Percentiles rank a stretch among this genome's conserved stretches.
phyloP scores from a whole-genome alignment of 1,139 yeast genomes.

The Geotrichum bryndzae region DNA sequence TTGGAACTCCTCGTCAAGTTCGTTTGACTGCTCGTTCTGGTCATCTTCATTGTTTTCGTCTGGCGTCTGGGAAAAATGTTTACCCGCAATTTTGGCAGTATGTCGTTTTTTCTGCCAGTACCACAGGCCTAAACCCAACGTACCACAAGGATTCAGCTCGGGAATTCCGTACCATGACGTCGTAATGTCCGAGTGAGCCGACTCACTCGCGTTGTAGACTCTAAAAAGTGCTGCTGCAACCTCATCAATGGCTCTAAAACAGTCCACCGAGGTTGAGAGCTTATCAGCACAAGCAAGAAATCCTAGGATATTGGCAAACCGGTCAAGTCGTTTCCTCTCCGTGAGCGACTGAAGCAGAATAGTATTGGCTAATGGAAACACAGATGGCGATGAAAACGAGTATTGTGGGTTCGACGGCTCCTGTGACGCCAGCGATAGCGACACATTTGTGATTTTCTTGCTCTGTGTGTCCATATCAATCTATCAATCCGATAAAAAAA shows the following conservation, averaged over 20 bases:
- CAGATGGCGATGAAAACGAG: conserved; percentile 28
- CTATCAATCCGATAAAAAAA: conserved; percentile 6
- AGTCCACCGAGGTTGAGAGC: conserved; percentile 31
- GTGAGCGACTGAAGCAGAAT: conserved; percentile 27
- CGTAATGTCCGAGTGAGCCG: conserved; percentile 5
- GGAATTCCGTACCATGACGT: conserved; percentile 29
- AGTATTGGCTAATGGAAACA: conserved; percentile 26
- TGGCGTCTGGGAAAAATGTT: not conserved
- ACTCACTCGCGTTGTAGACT: conserved; percentile 19
- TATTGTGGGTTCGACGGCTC: conserved; percentile 24
- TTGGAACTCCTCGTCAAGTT: conserved; percentile 3
- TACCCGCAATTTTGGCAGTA: conserved; percentile 3
- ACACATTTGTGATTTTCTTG: conserved; percentile 21
- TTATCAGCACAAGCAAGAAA: conserved; percentile 33
- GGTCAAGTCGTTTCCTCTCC: conserved; percentile 29
- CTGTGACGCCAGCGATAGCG: conserved; percentile 31
- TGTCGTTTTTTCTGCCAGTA: conserved; percentile 26
- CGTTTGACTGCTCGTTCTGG: not conserved
- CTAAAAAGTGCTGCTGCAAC: conserved; percentile 29
- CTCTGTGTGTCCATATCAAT: conserved; percentile 21
- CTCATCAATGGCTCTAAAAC: conserved; percentile 33
- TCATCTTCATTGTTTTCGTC: not conserved
- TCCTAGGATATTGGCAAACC: conserved; percentile 29
- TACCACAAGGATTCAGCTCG: conserved; percentile 28
- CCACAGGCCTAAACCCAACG: conserved; percentile 32